Conservation (phyloP, 2,329 filamentous ascomycete genomes). For the Septoria petroselini region DNA sequence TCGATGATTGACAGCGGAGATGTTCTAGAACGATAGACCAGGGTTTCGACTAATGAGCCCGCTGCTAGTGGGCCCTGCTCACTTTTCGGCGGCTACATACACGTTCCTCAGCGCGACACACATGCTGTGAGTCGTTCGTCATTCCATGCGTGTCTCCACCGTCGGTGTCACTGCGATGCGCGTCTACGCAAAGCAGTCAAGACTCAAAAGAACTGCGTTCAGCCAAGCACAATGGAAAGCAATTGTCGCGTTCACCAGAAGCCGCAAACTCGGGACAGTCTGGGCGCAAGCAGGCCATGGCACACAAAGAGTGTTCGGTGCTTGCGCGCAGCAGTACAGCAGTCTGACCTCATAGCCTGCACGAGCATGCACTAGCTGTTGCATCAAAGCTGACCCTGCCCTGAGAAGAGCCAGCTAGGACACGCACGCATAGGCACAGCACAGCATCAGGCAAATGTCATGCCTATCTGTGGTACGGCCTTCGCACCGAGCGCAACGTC, state of each 20-base stretch:
- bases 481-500: too few species aligned
- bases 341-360: not conserved
- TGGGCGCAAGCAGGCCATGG: not conserved
- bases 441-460: too few species aligned
- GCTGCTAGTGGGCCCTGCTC: too few species aligned
- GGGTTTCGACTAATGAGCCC: too few species aligned
- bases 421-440: not conserved
- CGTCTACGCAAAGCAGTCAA: not conserved
- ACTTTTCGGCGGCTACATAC: not conserved
- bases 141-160: too few species aligned
- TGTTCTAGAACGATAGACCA: too few species aligned
- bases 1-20: too few species aligned
- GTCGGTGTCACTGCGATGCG: not conserved
- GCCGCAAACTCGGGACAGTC: not conserved
- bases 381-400: not conserved
- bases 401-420: not conserved
- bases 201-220: too few species aligned
- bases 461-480: too few species aligned
- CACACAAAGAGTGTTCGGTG: not conserved
- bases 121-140: too few species aligned
- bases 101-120: not conserved
- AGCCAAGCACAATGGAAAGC: too few species aligned
- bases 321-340: not conserved
- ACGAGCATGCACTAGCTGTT: not conserved
- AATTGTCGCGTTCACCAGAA: not conserved